Evolutionary conservation across 2,329 filamentous ascomycete species (phyloP).

Genomic region (Exophiala xenobiotica): DNA sequence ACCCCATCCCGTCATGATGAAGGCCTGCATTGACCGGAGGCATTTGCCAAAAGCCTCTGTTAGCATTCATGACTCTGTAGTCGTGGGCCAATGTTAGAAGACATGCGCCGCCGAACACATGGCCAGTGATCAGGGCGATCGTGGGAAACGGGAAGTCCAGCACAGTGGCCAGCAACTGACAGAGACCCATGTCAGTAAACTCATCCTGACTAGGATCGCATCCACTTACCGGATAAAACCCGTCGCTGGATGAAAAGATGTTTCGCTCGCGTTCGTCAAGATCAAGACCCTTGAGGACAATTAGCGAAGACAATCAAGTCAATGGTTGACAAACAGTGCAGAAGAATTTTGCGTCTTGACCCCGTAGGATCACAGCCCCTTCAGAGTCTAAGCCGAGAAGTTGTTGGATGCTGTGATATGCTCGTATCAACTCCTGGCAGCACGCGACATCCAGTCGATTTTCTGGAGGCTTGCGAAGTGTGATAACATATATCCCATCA

Average conservation of each 20-base stretch:
- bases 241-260: slow-evolving; percentile 56
- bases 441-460: slow-evolving; percentile 53
- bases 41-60: slow-evolving; percentile 49
- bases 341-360: slow-evolving; percentile 44
- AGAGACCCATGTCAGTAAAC: background rate
- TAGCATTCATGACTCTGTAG: slow-evolving; percentile 48
- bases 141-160: slow-evolving; percentile 51
- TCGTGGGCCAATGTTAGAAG: slow-evolving; percentile 48
- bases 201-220: slow-evolving; percentile 26
- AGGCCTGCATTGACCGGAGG: slow-evolving; percentile 56
- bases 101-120: slow-evolving; percentile 50
- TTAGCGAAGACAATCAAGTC: background rate
- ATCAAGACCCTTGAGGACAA: slow-evolving; percentile 39
- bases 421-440: slow-evolving; percentile 53
- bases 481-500: slow-evolving; percentile 39
- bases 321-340: background rate
- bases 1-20: slow-evolving; percentile 55
- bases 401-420: slow-evolving; percentile 44
- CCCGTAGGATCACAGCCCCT: slow-evolving; percentile 53
- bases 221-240: slow-evolving; percentile 54
- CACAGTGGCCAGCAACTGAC: slow-evolving; percentile 30
- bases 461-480: slow-evolving; percentile 54
- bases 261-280: slow-evolving; percentile 48
- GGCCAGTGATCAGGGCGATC: slow-evolving; percentile 47
- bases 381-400: slow-evolving; percentile 46